A percentile compares a stretch with the other conserved stretches of the same genome.
These are phyloP conservation scores for Russula dissimulans DNA, from an alignment of 768 basidiomycete species.

Conservation along the genomic window DNA sequence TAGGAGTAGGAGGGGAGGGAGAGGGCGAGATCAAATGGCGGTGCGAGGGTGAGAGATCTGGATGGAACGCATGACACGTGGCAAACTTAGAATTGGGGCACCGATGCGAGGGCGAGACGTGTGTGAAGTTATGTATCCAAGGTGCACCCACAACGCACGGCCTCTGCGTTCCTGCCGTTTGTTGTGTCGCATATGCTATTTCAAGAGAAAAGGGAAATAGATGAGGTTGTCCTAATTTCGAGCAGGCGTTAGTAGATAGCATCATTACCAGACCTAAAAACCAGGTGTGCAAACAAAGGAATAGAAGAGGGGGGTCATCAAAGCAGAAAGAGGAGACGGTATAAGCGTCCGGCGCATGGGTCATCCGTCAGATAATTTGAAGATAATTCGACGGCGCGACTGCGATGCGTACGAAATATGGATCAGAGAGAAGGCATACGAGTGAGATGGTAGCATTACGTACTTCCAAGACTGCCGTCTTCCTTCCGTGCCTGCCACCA, in stretches of 20 bases:
- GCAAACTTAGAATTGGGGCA: background rate
- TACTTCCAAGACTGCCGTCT: constrained; percentile 72
- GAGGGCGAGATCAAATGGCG: background rate
- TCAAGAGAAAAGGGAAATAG: background rate
- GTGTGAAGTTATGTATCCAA: background rate
- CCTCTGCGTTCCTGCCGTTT: background rate
- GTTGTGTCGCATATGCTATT: background rate
- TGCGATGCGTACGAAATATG: constrained; percentile 23
- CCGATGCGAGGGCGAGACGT: background rate
- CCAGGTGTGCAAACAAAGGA: background rate
- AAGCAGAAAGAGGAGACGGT: background rate
- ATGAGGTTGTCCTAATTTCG: constrained; percentile 1
- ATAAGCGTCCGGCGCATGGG: constrained; percentile 8
- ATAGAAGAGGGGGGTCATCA: background rate
- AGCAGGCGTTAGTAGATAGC: constrained; percentile 5
- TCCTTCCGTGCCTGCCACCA: constrained; percentile 86
- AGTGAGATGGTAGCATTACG: constrained; percentile 30
- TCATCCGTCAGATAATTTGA: constrained; percentile 43
- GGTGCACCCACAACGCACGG: background rate
- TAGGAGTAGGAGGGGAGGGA: background rate
- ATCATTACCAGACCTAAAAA: background rate
- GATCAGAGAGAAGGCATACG: background rate
- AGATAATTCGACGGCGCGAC: constrained; percentile 84
- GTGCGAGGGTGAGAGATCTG: background rate
- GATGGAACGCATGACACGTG: background rate